Base-by-base conservation (phyloP, 2,329 filamentous ascomycete genomes). In the Paraphoma sp. region DNA sequence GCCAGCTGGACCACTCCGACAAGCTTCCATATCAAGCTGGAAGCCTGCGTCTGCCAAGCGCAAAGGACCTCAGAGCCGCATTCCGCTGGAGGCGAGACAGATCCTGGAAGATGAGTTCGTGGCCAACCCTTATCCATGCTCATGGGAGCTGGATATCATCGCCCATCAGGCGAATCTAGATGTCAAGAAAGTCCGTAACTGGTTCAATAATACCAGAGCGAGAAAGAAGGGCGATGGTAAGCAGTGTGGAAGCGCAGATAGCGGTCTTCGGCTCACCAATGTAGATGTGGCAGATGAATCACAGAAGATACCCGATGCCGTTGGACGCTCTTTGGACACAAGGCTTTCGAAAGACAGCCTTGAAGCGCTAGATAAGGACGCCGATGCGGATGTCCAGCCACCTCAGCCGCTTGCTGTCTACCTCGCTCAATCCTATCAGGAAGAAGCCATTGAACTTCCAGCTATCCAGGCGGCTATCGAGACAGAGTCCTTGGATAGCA, bases 71-170 rank as follows among this genome's bases (percentile, higher is more conserved):
- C 68, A 70, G 12, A 64, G 59, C 38, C 71, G 73, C 40, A 73
- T 76, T 9, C 64, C 71, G 2, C 54, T 68, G 3, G 73, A 74
- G 51, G 64, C 72, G 5, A 65, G 59, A 45, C 71, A 75, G 42
- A 73, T 75, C 11, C 63, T 76, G 4, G 72, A 76, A 49, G 70
- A 74, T 50, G 70, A 76, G 38, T 76, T 76, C 44, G 65, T 65
- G 11, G 60, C 66, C 2, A 76, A 76, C 43, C 70, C 73, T 7
- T 76, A 76, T 56, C 73, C 73, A 11, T 73, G 69, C 45, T 60
- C 62, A 0, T 76, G 71, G 71, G 73, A 76, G 46, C 64, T 75
- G 40, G 73, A 76, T 45, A 72, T 74, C 44, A 75, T 76, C 29
- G 73, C 72, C 17, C 71, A 75, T 36, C 71, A 75, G 56, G 69